These are phyloP conservation scores for Lactifluus echinatus DNA, from an alignment of 768 basidiomycete species.

Conservation along the genomic window DNA sequence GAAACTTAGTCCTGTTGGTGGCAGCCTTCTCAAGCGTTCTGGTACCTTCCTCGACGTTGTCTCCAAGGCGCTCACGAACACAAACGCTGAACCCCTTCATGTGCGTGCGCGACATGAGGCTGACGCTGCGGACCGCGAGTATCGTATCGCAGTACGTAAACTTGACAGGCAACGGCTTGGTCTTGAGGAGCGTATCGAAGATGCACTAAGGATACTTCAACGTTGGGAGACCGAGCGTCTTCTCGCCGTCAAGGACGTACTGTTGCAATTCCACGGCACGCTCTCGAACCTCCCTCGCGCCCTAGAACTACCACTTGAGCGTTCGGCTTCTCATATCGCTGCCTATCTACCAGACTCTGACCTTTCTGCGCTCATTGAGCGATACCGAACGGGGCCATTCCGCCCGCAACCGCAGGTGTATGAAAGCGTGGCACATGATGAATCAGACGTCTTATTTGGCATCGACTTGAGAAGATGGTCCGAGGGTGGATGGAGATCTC, in stretches of 20 bases:
- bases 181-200: constrained; percentile 81
- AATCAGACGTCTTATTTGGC: constrained; percentile 82
- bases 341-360: constrained; percentile 86
- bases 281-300: constrained; percentile 62
- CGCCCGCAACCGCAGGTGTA: constrained; percentile 78
- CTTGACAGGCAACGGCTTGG: constrained; percentile 80
- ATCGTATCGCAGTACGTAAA: constrained; percentile 70
- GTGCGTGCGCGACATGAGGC: constrained; percentile 70
- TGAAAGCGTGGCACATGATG: constrained; percentile 76
- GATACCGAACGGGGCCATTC: constrained; percentile 91
- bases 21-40: constrained; percentile 59
- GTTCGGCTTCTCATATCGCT: constrained; percentile 66
- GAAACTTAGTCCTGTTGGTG: constrained; percentile 35
- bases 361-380: constrained; percentile 79
- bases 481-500: constrained; percentile 65
- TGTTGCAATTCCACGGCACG: constrained; percentile 83
- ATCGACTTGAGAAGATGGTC: constrained; percentile 89
- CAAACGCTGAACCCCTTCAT: constrained; percentile 53
- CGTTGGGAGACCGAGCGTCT: constrained; percentile 81
- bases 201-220: constrained; percentile 70
- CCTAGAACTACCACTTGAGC: constrained; percentile 54
- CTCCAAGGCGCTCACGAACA: constrained; percentile 53
- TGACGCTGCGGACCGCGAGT: constrained; percentile 68
- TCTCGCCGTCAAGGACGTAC: constrained; percentile 78
- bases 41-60: constrained; percentile 63